phyloP scores from a whole-genome alignment of 257 asterid genomes.

The Galeopsis tetrahit region DNA sequence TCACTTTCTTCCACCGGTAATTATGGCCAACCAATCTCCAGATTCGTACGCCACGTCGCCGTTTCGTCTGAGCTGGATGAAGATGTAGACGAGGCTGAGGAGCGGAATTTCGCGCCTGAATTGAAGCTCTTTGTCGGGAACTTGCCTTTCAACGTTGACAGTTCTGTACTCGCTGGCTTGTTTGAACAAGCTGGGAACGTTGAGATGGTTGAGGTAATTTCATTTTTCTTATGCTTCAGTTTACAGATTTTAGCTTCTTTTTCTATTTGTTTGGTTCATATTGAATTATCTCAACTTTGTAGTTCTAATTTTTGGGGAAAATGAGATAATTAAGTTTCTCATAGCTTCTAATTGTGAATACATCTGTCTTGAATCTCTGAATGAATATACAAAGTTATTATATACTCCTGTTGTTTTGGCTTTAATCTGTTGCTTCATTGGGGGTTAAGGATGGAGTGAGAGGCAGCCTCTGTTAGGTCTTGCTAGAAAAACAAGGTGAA shows the following conservation, averaged over 20 bases:
- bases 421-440: not conserved
- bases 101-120: slow-evolving; percentile 59
- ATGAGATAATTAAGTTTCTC: not conserved
- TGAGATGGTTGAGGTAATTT: slow-evolving; percentile 89
- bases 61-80: slow-evolving; percentile 64
- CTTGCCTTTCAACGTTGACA: slow-evolving; percentile 77
- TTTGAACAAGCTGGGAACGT: slow-evolving; percentile 82
- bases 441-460: not conserved
- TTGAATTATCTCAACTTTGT: not conserved
- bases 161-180: slow-evolving; percentile 78
- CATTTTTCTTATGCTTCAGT: not conserved
- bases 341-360: slow-evolving; percentile 2
- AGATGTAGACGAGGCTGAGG: slow-evolving; percentile 42
- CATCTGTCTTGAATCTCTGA: not conserved
- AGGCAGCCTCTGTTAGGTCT: not conserved
- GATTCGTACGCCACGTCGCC: slow-evolving; percentile 54
- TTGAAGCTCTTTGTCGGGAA: slow-evolving; percentile 84
- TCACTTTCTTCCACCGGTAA: slow-evolving; percentile 38
- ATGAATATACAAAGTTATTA: not conserved
- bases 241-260: not conserved
- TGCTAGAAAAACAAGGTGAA: not conserved
- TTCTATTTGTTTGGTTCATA: slow-evolving; percentile 5
- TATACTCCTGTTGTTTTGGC: not conserved
- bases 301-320: not conserved
- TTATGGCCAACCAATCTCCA: slow-evolving; percentile 27